These are phyloP conservation scores for Acanthamoeba rhysodes DNA, from an alignment of 208 protist species.

Conservation along the genomic window DNA sequence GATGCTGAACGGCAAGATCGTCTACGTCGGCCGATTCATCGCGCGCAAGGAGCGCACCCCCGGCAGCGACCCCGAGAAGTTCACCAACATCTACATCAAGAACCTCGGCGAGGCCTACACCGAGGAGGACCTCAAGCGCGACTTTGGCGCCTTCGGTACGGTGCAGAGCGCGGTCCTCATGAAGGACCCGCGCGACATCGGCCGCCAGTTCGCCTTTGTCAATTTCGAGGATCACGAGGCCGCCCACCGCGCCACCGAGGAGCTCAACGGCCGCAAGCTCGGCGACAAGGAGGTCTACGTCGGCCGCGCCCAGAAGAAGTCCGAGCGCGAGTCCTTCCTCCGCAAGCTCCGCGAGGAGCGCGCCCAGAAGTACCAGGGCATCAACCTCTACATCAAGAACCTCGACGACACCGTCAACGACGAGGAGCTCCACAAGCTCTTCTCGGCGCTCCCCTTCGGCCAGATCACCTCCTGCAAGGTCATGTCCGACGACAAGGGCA, in stretches of 20 bases:
- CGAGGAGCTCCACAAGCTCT: conserved; percentile 95
- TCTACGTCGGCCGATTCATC: conserved; percentile 98
- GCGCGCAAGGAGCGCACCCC: conserved; percentile 95
- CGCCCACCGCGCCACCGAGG: conserved; percentile 94
- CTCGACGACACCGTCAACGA: conserved; percentile 96
- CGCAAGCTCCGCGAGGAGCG: conserved; percentile 89
- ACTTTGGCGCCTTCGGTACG: conserved; percentile 52
- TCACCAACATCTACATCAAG: conserved; percentile 99
- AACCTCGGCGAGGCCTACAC: conserved; percentile 95
- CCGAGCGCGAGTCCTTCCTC: conserved; percentile 96
- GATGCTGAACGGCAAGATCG: conserved; percentile 94
- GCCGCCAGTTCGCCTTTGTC: conserved; percentile 98
- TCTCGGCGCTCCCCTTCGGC: conserved; percentile 93
- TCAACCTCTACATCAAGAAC: conserved; percentile 99
- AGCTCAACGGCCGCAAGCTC: conserved; percentile 89
- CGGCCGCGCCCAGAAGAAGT: conserved; percentile 97
- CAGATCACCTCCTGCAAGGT: conserved; percentile 98
- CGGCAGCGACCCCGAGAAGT: conserved; percentile 85
- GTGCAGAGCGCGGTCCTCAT: conserved; percentile 90
- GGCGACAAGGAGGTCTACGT: conserved; percentile 95
- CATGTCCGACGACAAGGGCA: conserved; percentile 95
- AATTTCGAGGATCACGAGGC: conserved; percentile 97
- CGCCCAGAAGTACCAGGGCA: conserved; percentile 95
- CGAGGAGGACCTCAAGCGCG: conserved; percentile 92
- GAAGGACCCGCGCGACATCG: conserved; percentile 94